A percentile compares a stretch with the other conserved stretches of the same genome.
Conservation (phyloP, 306 rosid species). For the Dicorynia guianensis region DNA sequence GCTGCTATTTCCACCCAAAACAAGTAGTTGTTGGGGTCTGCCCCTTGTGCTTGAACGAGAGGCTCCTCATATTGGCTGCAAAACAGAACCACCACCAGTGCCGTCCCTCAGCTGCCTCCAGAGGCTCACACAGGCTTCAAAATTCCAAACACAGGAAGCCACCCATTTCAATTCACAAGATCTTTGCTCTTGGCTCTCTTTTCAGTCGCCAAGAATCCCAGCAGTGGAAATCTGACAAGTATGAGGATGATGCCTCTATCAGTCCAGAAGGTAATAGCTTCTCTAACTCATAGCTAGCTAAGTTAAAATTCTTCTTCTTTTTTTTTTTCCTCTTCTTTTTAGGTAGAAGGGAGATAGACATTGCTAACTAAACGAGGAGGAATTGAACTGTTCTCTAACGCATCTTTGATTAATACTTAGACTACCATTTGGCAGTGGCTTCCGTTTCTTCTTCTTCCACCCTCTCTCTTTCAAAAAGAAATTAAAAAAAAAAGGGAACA, state of each 20-base stretch:
- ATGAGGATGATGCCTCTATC: conserved; percentile 65
- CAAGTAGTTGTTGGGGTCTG: conserved; percentile 83
- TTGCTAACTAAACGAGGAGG: too few relatives aligned
- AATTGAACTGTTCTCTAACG: too few relatives aligned
- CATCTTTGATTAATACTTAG: too few relatives aligned
- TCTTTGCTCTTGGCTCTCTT: conserved; percentile 85
- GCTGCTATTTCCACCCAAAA: conserved; percentile 85
- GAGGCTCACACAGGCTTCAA: conserved; percentile 43
- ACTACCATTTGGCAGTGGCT: too few relatives aligned
- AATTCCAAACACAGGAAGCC: conserved; percentile 45
- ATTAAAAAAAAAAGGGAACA: not conserved
- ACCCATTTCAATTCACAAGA: conserved; percentile 69
- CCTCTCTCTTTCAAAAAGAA: not conserved
- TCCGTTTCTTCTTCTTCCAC: not conserved
- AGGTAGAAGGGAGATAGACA: too few relatives aligned
- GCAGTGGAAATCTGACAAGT: conserved; percentile 62
- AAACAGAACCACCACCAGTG: conserved; percentile 51
- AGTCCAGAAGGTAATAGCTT: conserved; percentile 81
- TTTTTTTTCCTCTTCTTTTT: not conserved
- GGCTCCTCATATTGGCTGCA: conserved; percentile 74
- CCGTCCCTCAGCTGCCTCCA: conserved; percentile 42
- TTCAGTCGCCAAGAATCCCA: conserved; percentile 72
- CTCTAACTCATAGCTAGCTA: not conserved
- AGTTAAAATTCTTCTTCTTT: not conserved
- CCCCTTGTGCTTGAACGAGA: conserved; percentile 80